Percentiles rank a stretch among this genome's conserved stretches.
Conservation (phyloP, 2,329 filamentous ascomycete species). For the Aplosporella prunicola region DNA sequence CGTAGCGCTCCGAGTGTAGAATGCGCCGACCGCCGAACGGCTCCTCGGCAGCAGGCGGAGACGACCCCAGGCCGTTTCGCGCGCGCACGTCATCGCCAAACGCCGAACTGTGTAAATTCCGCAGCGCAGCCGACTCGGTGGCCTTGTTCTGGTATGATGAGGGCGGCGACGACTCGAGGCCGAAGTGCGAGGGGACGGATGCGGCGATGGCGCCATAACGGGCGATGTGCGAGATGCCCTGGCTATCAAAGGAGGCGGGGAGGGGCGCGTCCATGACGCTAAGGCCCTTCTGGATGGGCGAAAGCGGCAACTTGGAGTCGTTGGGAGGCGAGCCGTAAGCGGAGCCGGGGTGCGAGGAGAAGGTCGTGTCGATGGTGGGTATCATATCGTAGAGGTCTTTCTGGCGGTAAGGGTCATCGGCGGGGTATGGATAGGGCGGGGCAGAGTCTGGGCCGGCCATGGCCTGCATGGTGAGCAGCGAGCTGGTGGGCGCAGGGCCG, state of each 20-base stretch:
- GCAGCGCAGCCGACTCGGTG: conserved; percentile 53
- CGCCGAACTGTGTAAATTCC: conserved; percentile 54
- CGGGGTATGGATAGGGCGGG: conserved; percentile 30
- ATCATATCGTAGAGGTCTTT: conserved; percentile 39
- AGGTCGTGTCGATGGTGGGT: conserved; percentile 49
- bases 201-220: conserved; percentile 84
- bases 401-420: conserved; percentile 31
- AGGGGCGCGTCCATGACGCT: conserved; percentile 89
- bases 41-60: conserved; percentile 55
- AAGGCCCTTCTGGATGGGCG: conserved; percentile 63
- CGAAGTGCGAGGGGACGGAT: conserved; percentile 86
- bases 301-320: conserved; percentile 62
- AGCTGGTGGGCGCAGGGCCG: conserved; percentile 65
- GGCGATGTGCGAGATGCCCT: conserved; percentile 85
- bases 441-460: conserved; percentile 30
- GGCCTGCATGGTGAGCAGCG: conserved; percentile 53
- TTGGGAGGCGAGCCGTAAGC: conserved; percentile 79
- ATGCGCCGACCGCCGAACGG: conserved; percentile 52
- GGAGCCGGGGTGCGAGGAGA: conserved; percentile 49
- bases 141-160: conserved; percentile 50
- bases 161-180: conserved; percentile 73
- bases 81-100: conserved; percentile 62
- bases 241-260: conserved; percentile 91
- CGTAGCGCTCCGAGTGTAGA: conserved; percentile 56
- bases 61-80: conserved; percentile 36